phyloP scores from a whole-genome alignment of 2,329 filamentous ascomycete species.

The Fusarium succisae region DNA sequence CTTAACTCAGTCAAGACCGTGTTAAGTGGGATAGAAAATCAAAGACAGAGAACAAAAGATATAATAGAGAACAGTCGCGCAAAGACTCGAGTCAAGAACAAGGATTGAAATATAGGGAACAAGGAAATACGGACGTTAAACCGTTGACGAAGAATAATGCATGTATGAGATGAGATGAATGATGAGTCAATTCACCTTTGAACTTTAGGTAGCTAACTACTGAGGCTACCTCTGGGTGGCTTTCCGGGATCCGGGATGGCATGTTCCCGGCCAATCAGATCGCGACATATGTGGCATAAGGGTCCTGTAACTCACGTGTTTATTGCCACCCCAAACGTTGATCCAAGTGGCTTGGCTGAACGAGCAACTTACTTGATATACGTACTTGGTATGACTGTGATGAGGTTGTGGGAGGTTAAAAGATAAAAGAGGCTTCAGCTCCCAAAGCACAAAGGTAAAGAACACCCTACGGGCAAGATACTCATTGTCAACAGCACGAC shows the following conservation, averaged over 20 bases:
- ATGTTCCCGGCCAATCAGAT: constrained; percentile 14
- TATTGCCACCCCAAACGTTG: neutral
- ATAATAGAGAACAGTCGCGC: neutral
- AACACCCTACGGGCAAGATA: no score
- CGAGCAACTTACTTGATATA: neutral
- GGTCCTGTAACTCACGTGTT: neutral
- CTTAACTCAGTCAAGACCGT: neutral
- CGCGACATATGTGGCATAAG: neutral
- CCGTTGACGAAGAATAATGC: neutral
- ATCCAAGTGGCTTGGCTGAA: constrained; percentile 9
- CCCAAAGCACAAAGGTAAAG: no score
- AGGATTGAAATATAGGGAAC: neutral
- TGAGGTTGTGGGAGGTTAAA: no score
- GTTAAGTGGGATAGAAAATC: neutral
- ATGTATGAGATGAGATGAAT: neutral
- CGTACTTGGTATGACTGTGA: neutral
- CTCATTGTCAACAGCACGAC: neutral
- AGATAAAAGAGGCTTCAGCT: no score
- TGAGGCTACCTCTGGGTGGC: neutral
- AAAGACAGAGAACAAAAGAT: neutral
- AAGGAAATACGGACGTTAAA: constrained; percentile 7
- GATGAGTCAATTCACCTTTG: constrained; percentile 34
- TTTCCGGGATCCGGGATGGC: constrained; percentile 20
- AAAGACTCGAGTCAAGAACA: constrained; percentile 5
- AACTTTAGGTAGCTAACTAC: neutral